These are phyloP conservation scores for Aspergillus piperis DNA, from an alignment of 2,329 filamentous ascomycete genomes.

Conservation along the genomic window DNA sequence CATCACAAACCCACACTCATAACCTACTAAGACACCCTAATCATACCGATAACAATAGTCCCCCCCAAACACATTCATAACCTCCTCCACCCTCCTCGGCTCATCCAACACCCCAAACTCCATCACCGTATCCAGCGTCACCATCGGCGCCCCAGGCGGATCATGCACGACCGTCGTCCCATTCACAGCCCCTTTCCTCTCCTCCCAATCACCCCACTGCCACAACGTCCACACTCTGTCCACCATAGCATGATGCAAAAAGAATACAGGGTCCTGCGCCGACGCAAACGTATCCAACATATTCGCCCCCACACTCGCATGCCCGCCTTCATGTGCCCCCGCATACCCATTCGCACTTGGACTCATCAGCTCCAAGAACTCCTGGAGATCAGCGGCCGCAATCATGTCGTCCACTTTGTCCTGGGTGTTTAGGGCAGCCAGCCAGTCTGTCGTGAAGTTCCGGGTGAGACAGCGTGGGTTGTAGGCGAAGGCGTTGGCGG, in stretches of 20 bases:
- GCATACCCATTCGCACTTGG: background rate
- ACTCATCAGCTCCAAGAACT: constrained; percentile 11
- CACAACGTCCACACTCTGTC: constrained; percentile 17
- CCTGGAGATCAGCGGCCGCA: background rate
- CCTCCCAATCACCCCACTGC: constrained; percentile 8
- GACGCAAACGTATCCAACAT: constrained; percentile 17
- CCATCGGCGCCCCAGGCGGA: constrained; percentile 3
- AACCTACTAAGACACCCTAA: background rate
- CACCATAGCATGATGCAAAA: constrained; percentile 18
- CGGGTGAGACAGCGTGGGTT: constrained; percentile 19
- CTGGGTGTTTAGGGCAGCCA: constrained; percentile 6
- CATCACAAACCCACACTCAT: background rate
- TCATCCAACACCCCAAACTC: constrained; percentile 13
- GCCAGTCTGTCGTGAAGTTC: constrained; percentile 2
- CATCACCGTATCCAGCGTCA: constrained; percentile 11
- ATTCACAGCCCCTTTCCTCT: constrained; percentile 10
- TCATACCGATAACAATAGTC: constrained; percentile 15
- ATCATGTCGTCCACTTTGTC: background rate
- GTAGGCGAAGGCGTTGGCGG: constrained; percentile 9
- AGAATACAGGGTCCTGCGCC: constrained; percentile 17
- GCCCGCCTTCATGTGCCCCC: constrained; percentile 13
- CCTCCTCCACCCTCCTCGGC: constrained; percentile 5
- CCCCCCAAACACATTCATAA: constrained; percentile 9
- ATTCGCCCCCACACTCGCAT: constrained; percentile 8
- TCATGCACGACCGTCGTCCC: constrained; percentile 14